Conservation (phyloP, 768 basidiomycete genomes). For the Boletus vermiculosoides region DNA sequence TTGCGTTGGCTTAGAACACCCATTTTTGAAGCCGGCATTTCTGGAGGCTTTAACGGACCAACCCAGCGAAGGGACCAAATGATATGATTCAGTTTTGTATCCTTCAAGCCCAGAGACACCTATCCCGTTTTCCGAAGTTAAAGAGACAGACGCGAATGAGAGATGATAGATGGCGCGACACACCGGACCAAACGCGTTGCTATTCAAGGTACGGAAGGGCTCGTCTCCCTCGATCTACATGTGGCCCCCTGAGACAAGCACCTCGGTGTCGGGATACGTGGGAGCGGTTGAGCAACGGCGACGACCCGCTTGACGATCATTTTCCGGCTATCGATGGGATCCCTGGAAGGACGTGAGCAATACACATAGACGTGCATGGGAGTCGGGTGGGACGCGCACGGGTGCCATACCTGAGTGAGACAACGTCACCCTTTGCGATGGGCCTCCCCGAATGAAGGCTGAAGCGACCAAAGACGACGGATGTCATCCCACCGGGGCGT, state of each 20-base stretch:
- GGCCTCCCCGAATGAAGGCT: constrained; percentile 36
- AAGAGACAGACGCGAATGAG: background rate
- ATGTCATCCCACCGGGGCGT: constrained; percentile 59
- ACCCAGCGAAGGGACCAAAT: constrained; percentile 52
- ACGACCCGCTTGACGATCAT: constrained; percentile 42
- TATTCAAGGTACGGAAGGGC: constrained; percentile 55
- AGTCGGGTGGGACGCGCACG: constrained; percentile 22
- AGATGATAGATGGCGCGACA: constrained; percentile 15
- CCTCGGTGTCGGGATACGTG: constrained; percentile 56
- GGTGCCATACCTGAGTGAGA: constrained; percentile 48
- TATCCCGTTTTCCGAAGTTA: background rate
- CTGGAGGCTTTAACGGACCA: constrained; percentile 35
- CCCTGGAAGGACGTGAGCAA: constrained; percentile 35
- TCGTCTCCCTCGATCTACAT: constrained; percentile 66
- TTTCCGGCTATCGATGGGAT: too few relatives aligned
- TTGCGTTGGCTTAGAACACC: constrained; percentile 40
- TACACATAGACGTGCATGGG: too few relatives aligned
- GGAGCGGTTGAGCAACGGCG: constrained; percentile 61
- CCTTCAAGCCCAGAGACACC: constrained; percentile 48
- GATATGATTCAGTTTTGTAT: constrained; percentile 49
- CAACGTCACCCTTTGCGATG: constrained; percentile 59
- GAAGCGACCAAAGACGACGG: constrained; percentile 58
- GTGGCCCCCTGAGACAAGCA: constrained; percentile 58
- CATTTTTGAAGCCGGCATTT: constrained; percentile 15
- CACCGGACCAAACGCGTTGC: constrained; percentile 74